Evolutionary conservation across 331 rosid species (phyloP), one percentile per base, ranked within the genome.

Genomic region (Prunus yedoensis): DNA sequence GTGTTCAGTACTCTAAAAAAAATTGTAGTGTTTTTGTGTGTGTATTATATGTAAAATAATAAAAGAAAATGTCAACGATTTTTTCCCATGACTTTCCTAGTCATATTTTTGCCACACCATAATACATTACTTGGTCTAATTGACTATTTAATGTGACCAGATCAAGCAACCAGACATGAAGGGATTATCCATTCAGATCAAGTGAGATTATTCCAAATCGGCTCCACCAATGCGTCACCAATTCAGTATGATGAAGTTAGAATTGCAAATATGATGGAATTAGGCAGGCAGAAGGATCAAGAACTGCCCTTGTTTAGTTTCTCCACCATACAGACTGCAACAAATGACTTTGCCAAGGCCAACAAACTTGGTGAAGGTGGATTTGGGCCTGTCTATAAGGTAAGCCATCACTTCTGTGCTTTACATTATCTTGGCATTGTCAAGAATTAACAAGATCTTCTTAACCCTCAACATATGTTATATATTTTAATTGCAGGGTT

Each of bases 361-460:
- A 71, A 21, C 4, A 76, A 71, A 10, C 53, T 71, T 20, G 76
- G 76, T 11, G 76, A 71, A 21, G 76, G 76, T 62, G 71, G 77
- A 53, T 71, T 30, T 71, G 76, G 76, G 32, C 63, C 76, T 7
- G 66, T 71, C 7, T 56, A 71, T 21, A 71, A 56, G 76, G 76
- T 8, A 56, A 71, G 53, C 5, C 51, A 30, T 12, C 35, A 67
- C 43, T 38, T 38, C 43, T 38, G 43, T 1, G 43, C 43, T 38
- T 38, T 6, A 38, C 43, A 38, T 38, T 38, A 38, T 38, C 5
- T 35, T 35, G 41, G 8, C 41, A 35, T 35, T 35, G 41, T 35
- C 41, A 35, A 35, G 41, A 25, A 25, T 25, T 35, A 35, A 35
- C 0, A 35, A 35, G 15, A 35, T 25, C 41, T 35, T 35, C 8